Evolutionary conservation across 352 stramenopile species (phyloP).

Genomic region (Phytophthora foliorum): DNA sequence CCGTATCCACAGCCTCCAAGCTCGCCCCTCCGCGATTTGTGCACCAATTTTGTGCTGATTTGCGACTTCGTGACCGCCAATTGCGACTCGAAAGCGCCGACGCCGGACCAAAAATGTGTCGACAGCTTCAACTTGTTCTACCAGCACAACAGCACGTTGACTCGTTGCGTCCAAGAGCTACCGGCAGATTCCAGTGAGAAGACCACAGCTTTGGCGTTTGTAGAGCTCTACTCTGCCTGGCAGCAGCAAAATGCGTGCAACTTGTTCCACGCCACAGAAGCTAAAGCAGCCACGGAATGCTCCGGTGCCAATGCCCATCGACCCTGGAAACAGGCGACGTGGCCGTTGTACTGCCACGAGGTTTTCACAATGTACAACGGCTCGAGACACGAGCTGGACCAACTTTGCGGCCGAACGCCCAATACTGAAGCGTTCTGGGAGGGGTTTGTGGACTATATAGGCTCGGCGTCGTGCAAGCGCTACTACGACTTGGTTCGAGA

Average conservation of each 20-base stretch:
- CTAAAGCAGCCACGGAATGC: conserved; percentile 55
- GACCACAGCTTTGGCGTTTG: conserved; percentile 39
- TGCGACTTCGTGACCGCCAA: conserved; percentile 52
- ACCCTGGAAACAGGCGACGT: conserved; percentile 56
- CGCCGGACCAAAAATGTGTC: conserved; percentile 34
- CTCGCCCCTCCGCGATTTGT: conserved; percentile 33
- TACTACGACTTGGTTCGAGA: conserved; percentile 66
- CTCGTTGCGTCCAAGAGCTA: conserved; percentile 42
- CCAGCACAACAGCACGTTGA: conserved; percentile 47
- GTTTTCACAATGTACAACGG: conserved; percentile 64
- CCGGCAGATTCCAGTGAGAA: conserved; percentile 15
- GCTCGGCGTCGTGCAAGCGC: conserved; percentile 57
- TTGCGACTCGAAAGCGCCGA: conserved; percentile 30
- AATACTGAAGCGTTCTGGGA: conserved; percentile 71
- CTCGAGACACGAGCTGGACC: conserved; percentile 55
- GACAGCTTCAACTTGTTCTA: conserved; percentile 68
- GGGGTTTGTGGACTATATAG: conserved; percentile 65
- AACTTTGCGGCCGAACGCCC: conserved; percentile 49
- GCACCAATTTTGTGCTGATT: conserved; percentile 49
- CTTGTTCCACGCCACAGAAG: conserved; percentile 63
- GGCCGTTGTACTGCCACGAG: conserved; percentile 67
- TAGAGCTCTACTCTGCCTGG: conserved; percentile 56
- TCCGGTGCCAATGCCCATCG: conserved; percentile 47
- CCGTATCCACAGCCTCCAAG: conserved; percentile 5
- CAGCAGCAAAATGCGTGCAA: conserved; percentile 56